Conservation (phyloP, 176 grass and related monocot species). For the Aechmea fasciata region DNA sequence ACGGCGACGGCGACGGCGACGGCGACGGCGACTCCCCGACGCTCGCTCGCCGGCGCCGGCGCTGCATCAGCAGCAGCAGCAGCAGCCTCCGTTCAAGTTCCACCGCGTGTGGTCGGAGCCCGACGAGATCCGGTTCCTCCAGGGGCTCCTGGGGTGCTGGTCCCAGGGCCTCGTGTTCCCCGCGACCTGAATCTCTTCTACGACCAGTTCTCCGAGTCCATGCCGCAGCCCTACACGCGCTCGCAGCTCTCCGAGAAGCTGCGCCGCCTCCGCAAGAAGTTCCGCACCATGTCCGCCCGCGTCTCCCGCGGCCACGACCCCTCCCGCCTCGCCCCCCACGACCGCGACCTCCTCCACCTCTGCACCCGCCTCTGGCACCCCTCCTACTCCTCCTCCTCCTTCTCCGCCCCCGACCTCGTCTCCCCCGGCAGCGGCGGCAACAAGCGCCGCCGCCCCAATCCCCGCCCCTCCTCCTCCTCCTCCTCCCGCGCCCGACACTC, state of each 20-base stretch:
- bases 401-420: constrained; percentile 24
- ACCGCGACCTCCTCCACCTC: constrained; percentile 90
- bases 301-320: constrained; percentile 57
- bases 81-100: neutral
- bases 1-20: constrained; percentile 19
- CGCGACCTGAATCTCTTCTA: constrained; percentile 93
- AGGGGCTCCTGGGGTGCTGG: constrained; percentile 64
- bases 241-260: constrained; percentile 6
- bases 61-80: neutral
- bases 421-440: constrained; percentile 22
- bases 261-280: constrained; percentile 73
- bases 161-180: constrained; percentile 27
- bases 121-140: constrained; percentile 43
- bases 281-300: constrained; percentile 37
- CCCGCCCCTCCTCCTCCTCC: neutral
- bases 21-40: neutral
- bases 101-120: constrained; percentile 75
- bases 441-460: constrained; percentile 4
- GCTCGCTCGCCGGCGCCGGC: constrained; percentile 8
- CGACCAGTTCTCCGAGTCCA: constrained; percentile 84
- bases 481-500: neutral
- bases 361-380: constrained; percentile 89
- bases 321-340: constrained; percentile 78
- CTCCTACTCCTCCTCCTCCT: constrained; percentile 33
- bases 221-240: constrained; percentile 43